Evolutionary conservation across 495 filamentous ascomycete species (phyloP), one percentile per base, ranked within the genome.

Genomic region (Cladorrhinum samala): DNA sequence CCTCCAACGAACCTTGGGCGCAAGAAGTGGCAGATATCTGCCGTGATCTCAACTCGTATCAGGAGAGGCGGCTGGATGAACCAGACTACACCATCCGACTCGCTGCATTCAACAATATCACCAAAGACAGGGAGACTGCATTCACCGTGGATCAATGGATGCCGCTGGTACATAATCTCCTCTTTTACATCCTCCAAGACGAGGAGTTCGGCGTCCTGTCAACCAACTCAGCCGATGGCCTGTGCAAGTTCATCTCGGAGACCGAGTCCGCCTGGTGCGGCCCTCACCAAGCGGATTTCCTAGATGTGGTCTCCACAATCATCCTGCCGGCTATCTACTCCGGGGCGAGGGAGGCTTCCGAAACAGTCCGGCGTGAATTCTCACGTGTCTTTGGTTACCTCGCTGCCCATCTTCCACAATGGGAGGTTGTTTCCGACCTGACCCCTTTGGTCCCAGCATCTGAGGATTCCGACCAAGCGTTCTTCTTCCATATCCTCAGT

Each of bases 401-500:
- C 6, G 77, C 95, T 50, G 82, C 83, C 52, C 68, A 79, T 38
- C 83, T 91, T 57, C 78, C 86, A 2, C 60, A 74, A 9, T 88
- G 87, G 81, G 57, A 77, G 4, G 76, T 82, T 40, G 79, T 96
- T 38, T 73, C 77, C 27, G 94, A 95, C 63, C 80, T 97, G 75
- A 74, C 80, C 46, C 73, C 75, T 0, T 77, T 98, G 19, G 80
- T 92, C 27, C 81, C 84, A 30, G 81, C 77, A 2, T 82, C 86
- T 47, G 92, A 96, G 41, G 72, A 76, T 17, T 68, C 74, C 4
- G 83, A 95, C 37, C 89, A 96, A 2, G 93, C 86, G 7, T 96
- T 97, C 72, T 97, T 97, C 72, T 86, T 75, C 67, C 95, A 96
- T 56, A 80, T 96, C 38, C 76, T 97, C 13, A 89, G 94, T 53